These are phyloP conservation scores for Dissophora globulifera DNA, from an alignment of 192 early-diverging fungal genomes.

Conservation along the genomic window DNA sequence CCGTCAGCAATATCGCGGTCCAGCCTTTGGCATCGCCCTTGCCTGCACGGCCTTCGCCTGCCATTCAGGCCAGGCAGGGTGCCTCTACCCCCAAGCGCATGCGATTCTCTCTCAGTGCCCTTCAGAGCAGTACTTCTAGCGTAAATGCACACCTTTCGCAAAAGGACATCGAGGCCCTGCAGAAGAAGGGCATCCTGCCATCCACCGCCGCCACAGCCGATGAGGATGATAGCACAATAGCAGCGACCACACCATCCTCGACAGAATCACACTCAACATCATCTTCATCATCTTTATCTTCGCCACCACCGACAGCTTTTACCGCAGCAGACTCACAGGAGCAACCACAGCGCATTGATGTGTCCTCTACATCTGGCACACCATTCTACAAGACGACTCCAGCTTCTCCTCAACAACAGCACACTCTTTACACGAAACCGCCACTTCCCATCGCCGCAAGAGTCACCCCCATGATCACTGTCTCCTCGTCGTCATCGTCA, in stretches of 20 bases:
- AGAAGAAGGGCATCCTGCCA: slow-evolving; percentile 25
- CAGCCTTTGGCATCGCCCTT: slow-evolving; percentile 8
- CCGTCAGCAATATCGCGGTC: not conserved
- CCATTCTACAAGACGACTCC: not conserved
- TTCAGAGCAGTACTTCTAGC: slow-evolving; percentile 26
- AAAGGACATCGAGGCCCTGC: slow-evolving; percentile 28
- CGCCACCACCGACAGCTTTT: too few relatives aligned
- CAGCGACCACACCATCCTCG: slow-evolving; percentile 4
- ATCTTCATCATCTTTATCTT: not conserved
- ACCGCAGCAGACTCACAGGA: too few relatives aligned
- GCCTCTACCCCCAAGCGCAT: not conserved
- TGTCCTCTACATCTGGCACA: not conserved
- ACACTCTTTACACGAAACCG: slow-evolving; percentile 13
- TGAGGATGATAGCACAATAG: too few relatives aligned
- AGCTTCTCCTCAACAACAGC: not conserved
- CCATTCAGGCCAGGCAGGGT: not conserved
- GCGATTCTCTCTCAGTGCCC: slow-evolving; percentile 20
- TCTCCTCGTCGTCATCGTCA: too few relatives aligned
- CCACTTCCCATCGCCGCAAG: slow-evolving; percentile 24
- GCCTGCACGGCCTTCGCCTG: not conserved
- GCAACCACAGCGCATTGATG: too few relatives aligned
- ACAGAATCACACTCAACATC: not conserved
- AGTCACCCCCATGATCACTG: slow-evolving; percentile 11
- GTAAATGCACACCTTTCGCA: slow-evolving; percentile 15
- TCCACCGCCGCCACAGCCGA: not conserved